phyloP scores from a whole-genome alignment of 352 stramenopile genomes.

The Globisporangium recalcitrans region DNA sequence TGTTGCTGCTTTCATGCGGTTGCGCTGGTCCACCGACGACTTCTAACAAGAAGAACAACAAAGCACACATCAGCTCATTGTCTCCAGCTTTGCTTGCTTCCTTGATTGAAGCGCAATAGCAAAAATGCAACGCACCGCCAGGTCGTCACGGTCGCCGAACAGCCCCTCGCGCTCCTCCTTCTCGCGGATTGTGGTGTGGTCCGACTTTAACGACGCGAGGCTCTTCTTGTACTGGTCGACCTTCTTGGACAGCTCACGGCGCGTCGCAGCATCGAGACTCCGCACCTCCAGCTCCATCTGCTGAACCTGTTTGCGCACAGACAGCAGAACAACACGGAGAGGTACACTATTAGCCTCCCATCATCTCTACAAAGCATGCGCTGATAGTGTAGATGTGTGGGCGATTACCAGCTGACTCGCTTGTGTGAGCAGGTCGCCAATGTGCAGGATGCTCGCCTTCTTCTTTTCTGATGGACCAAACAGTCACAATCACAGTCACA shows the following conservation, averaged over 20 bases:
- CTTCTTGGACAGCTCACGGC: slow-evolving; percentile 85
- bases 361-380: background rate
- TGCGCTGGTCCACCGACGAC: slow-evolving; percentile 64
- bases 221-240: slow-evolving; percentile 89
- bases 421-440: slow-evolving; percentile 75
- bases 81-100: background rate
- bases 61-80: background rate
- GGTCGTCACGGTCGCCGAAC: slow-evolving; percentile 71
- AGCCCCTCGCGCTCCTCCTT: slow-evolving; percentile 82
- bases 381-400: background rate
- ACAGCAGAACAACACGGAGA: no score
- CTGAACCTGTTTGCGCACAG: slow-evolving; percentile 62
- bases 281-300: slow-evolving; percentile 88
- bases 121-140: slow-evolving; percentile 28
- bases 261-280: slow-evolving; percentile 69
- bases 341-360: no score
- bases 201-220: slow-evolving; percentile 67
- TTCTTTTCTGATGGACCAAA: slow-evolving; percentile 59
- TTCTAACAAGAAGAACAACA: slow-evolving; percentile 19
- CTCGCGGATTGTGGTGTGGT: slow-evolving; percentile 78
- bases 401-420: slow-evolving; percentile 66
- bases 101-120: no score
- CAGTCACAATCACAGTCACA: background rate
- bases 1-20: slow-evolving; percentile 72
- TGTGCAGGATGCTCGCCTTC: slow-evolving; percentile 77